These are phyloP conservation scores for Rhodotorula mucilaginosa DNA, from an alignment of 1,284 basidiomycete genomes.

Conservation along the genomic window DNA sequence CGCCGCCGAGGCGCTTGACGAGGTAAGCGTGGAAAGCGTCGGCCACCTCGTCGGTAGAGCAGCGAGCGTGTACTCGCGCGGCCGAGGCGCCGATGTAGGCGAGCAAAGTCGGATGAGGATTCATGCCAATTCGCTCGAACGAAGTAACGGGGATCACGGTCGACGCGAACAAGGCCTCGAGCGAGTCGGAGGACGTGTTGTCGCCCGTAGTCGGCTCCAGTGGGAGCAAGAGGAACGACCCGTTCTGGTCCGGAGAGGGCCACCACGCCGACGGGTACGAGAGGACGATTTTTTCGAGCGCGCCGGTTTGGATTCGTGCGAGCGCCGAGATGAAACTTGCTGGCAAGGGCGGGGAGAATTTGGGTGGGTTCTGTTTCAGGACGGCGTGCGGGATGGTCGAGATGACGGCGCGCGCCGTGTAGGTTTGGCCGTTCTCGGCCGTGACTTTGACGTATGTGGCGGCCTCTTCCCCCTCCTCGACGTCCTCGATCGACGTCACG, in stretches of 20 bases:
- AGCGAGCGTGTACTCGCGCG: constrained; percentile 36
- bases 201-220: not conserved
- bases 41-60: constrained; percentile 44
- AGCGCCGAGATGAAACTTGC: constrained; percentile 45
- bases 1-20: constrained; percentile 42
- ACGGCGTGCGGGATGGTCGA: constrained; percentile 53
- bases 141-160: constrained; percentile 37
- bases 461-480: constrained; percentile 26
- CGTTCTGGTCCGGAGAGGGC: constrained; percentile 44
- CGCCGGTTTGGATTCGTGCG: constrained; percentile 50
- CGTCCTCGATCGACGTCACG: constrained; percentile 43
- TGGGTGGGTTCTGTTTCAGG: constrained; percentile 45
- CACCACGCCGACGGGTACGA: constrained; percentile 54
- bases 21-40: constrained; percentile 50
- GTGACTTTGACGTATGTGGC: constrained; percentile 42
- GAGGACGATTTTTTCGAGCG: constrained; percentile 55
- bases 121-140: constrained; percentile 25
- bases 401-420: constrained; percentile 47
- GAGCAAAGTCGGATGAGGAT: constrained; percentile 38
- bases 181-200: not conserved
- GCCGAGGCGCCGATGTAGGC: constrained; percentile 39
- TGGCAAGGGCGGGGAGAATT: constrained; percentile 50
- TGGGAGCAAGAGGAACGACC: constrained; percentile 41
- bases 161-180: constrained; percentile 30
- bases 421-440: constrained; percentile 45